Evolutionary conservation across 2,329 filamentous ascomycete species (phyloP), one percentile per base, ranked within the genome.

Genomic region (Penicillium hordei): DNA sequence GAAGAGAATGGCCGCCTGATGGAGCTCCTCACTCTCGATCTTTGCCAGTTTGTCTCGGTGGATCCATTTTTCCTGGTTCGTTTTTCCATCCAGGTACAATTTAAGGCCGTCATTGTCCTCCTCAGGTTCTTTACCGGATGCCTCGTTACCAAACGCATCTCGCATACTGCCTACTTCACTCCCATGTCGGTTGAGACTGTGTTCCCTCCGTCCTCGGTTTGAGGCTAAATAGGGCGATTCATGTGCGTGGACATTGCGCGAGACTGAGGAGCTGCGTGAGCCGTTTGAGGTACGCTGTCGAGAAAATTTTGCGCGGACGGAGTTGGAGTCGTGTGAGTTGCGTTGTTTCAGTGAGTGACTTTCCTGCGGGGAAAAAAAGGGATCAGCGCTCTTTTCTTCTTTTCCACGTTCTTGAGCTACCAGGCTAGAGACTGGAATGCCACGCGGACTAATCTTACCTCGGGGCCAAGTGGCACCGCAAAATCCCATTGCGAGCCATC

Each of bases 11-110:
- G 78, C 77, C 10, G 77, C 76, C 62, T 79, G 77, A 52, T 81
- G 79, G 48, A 81, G 65, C 62, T 81, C 79, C 67, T 81, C 77
- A 55, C 78, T 81, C 63, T 81, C 79, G 34, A 81, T 81, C 53
- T 74, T 75, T 23, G 79, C 79, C 57, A 81, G 64, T 64, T 81
- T 81, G 62, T 81, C 79, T 10, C 79, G 73, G 59, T 81, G 79
- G 52, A 81, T 81, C 79, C 79, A 81, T 39, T 78, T 76, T 56
- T 75, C 75, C 21, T 72, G 63, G n/a, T 75, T 72, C 34, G 68
- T 55, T 13, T 68, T 62, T 12, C 36, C 55, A n/a, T 62, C 48
- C 34, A 57, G 31, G 27, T 61, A 52, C 29, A 59, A 13, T 8
- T 55, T 51, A n/a, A 48, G 60, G 25, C 64, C 65, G 4, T 68